Conservation (phyloP, 495 filamentous ascomycete genomes). For the Penicillium pancosmium region DNA sequence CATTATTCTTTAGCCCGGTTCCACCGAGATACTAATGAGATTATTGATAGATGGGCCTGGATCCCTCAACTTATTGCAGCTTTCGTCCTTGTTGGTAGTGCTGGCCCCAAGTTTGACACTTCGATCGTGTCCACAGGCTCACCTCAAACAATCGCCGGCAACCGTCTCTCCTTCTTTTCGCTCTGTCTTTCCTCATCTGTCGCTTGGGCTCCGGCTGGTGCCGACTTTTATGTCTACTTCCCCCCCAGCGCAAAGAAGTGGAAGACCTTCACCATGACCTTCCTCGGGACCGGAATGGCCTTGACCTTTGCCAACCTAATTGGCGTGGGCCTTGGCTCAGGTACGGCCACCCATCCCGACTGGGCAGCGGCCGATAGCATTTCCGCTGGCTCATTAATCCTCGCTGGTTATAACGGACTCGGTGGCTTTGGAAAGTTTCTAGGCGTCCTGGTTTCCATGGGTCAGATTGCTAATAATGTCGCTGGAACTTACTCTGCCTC, state of each 20-base stretch:
- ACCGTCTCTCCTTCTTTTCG: conserved; percentile 64
- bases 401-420: conserved; percentile 57
- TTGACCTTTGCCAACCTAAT: conserved; percentile 60
- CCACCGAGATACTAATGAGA: not conserved
- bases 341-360: conserved; percentile 46
- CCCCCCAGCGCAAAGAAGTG: conserved; percentile 44
- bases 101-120: conserved; percentile 62
- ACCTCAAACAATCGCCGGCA: conserved; percentile 44
- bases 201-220: conserved; percentile 49
- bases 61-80: conserved; percentile 62
- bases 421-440: conserved; percentile 67
- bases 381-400: conserved; percentile 64
- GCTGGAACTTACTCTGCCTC: conserved; percentile 63
- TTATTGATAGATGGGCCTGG: conserved; percentile 55
- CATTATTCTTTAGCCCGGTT: not conserved
- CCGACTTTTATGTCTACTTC: conserved; percentile 58
- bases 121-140: conserved; percentile 28
- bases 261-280: conserved; percentile 44
- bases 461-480: conserved; percentile 66
- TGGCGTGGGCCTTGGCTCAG: conserved; percentile 67
- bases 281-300: conserved; percentile 49
- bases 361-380: conserved; percentile 56
- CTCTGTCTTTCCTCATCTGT: conserved; percentile 58
- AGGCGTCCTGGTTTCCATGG: conserved; percentile 62
- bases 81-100: conserved; percentile 61